Percentiles rank a stretch among this genome's conserved stretches.
These are phyloP conservation scores for Haplosporangium gracile DNA, from an alignment of 192 early-diverging fungal genomes.

Conservation along the genomic window DNA sequence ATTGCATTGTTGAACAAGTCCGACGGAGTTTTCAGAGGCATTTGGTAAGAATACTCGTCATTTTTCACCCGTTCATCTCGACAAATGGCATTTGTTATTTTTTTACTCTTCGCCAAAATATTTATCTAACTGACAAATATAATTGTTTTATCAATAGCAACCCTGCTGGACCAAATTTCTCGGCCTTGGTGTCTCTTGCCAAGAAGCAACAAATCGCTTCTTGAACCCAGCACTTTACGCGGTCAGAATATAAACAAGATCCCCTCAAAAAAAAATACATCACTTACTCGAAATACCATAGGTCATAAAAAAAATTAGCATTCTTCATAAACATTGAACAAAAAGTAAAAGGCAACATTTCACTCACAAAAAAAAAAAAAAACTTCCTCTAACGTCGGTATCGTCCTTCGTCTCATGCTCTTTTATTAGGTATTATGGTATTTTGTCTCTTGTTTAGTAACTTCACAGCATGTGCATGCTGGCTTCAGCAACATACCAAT, in stretches of 20 bases:
- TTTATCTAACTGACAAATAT: too few relatives aligned
- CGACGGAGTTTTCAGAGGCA: constrained; percentile 30
- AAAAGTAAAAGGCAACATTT: too few relatives aligned
- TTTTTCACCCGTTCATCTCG: neutral
- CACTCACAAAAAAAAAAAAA: too few relatives aligned
- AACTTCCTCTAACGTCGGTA: too few relatives aligned
- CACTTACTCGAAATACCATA: too few relatives aligned
- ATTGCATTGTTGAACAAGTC: constrained; percentile 40
- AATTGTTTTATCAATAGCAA: constrained; percentile 9
- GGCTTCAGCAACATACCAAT: constrained; percentile 27
- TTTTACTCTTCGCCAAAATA: too few relatives aligned
- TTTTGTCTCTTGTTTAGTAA: constrained; percentile 6
- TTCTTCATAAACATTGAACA: too few relatives aligned
- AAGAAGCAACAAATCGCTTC: constrained; percentile 33
- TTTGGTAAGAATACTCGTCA: constrained; percentile 19
- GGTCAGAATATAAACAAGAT: too few relatives aligned
- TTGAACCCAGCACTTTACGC: neutral
- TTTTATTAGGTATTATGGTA: neutral
- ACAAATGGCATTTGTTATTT: too few relatives aligned
- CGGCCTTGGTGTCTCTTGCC: constrained; percentile 33
- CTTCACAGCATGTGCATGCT: constrained; percentile 2
- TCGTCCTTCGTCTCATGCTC: neutral
- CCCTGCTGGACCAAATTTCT: constrained; percentile 43
- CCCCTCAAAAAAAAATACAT: too few relatives aligned
- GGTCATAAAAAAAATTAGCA: too few relatives aligned